Evolutionary conservation across 176 grass and related monocot species (phyloP), one percentile per base, ranked within the genome.

Genomic region (Phyllostachys edulis): DNA sequence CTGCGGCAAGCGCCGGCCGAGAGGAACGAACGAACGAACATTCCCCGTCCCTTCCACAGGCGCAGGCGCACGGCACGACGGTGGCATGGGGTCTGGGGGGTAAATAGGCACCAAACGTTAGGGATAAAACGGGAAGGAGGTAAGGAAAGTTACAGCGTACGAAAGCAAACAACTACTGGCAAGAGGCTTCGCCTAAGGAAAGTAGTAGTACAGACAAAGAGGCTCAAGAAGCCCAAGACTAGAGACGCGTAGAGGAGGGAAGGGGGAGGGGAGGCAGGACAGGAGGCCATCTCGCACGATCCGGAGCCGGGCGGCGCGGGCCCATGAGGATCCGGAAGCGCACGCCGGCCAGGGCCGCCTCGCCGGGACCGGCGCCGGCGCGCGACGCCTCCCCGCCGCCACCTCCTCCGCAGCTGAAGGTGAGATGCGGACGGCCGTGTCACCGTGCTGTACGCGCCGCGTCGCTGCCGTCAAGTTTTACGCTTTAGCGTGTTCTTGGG

Each of bases 241-340:
- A 23, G 73, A 40, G 44, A 29, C 69, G 69, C 69, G 24, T 27
- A 24, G 42, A 66, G 24, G 62, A 13, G 32, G 16, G 11, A 57
- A 34, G 34, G 13, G 23, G 10, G 21, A 32, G 9, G 56, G 23
- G 54, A 36, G 3, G 17, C 13, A 21, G 17, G 11, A 55, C 27
- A 39, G 64, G 9, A 12, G 26, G 7, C 34, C 34, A 21, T 21
- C 32, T 38, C 70, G 45, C 69, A 17, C 24, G 21, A 59, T 76
- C 73, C 52, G 52, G 32, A 51, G 45, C 45, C 66, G 1, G 9
- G 12, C 16, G 36, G 37, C 23, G 4, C 12, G 42, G 11, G 54
- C 12, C 20, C 75, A 90, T 90, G 88, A 86, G 84, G 66, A 90
- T 86, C 84, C 72, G 88, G 9, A 90, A 86, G 83, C 84, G 84